These are phyloP conservation scores for Aristolochia fimbriata DNA, from an alignment of 164 flowering plant species.

Conservation along the genomic window DNA sequence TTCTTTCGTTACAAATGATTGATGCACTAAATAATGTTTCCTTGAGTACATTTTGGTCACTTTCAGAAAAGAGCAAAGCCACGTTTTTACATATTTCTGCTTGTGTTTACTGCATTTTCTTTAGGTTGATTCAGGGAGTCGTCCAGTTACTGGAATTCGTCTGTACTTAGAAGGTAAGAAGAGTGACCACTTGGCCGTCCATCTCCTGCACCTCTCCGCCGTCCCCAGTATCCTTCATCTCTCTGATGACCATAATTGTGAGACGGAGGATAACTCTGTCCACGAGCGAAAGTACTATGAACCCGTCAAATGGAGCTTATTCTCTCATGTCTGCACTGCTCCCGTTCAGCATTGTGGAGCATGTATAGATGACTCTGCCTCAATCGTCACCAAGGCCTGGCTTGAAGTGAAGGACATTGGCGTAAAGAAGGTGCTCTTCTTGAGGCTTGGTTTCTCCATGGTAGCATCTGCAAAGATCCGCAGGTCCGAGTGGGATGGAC, in stretches of 20 bases:
- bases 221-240: constrained; percentile 54
- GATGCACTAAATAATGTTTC: too few species aligned
- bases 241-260: constrained; percentile 35
- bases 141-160: constrained; percentile 84
- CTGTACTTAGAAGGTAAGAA: constrained; percentile 78
- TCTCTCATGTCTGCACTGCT: constrained; percentile 81
- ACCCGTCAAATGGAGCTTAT: constrained; percentile 70
- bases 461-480: constrained; percentile 58
- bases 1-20: too few species aligned
- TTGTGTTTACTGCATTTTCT: constrained; percentile 1
- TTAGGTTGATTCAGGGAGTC: constrained; percentile 67
- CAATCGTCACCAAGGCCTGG: constrained; percentile 82
- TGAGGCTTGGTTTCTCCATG: constrained; percentile 74
- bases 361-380: constrained; percentile 48
- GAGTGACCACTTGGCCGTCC: constrained; percentile 68
- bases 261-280: constrained; percentile 30
- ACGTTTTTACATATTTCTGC: neutral
- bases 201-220: constrained; percentile 76
- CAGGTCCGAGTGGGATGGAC: constrained; percentile 77
- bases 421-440: constrained; percentile 67
- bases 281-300: constrained; percentile 45
- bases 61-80: too few species aligned
- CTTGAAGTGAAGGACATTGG: constrained; percentile 64
- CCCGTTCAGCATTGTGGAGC: constrained; percentile 54
- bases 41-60: too few species aligned